These are phyloP conservation scores for Telopea speciosissima DNA, from an alignment of 177 flowering plant genomes.

Conservation along the genomic window DNA sequence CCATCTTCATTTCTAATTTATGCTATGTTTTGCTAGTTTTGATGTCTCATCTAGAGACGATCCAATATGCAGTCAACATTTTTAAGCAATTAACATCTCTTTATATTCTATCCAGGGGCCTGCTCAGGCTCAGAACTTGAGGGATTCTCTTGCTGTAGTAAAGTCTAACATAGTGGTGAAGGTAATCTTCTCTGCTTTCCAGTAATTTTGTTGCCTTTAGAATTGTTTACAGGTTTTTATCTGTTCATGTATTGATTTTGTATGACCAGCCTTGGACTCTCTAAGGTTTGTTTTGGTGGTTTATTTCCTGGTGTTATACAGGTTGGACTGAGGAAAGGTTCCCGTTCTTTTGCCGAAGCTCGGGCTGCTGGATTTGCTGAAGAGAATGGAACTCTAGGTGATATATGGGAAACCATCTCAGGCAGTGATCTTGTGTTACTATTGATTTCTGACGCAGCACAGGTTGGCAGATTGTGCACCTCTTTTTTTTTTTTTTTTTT, in stretches of 20 bases:
- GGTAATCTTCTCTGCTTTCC: slow-evolving; percentile 19
- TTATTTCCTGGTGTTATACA: slow-evolving; percentile 12
- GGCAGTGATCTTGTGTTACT: slow-evolving; percentile 66
- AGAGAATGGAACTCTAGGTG: slow-evolving; percentile 72
- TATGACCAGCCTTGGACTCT: background rate
- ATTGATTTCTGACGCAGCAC: slow-evolving; percentile 70
- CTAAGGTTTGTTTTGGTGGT: background rate
- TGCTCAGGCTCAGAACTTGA: slow-evolving; percentile 89
- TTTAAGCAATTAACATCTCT: background rate
- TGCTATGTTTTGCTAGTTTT: background rate
- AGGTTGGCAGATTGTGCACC: slow-evolving; percentile 28
- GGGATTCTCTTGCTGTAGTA: slow-evolving; percentile 75
- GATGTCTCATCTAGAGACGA: background rate
- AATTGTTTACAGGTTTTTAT: no score
- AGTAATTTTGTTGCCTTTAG: background rate
- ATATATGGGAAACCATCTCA: slow-evolving; percentile 62
- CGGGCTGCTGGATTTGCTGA: slow-evolving; percentile 71
- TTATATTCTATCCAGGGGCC: slow-evolving; percentile 44
- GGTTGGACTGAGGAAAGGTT: slow-evolving; percentile 77
- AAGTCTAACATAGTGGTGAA: slow-evolving; percentile 85
- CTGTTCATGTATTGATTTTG: background rate
- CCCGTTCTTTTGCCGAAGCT: slow-evolving; percentile 70
- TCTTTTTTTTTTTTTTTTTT: no score
- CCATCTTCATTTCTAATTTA: background rate
- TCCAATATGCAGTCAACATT: background rate